These are phyloP conservation scores for Aegilops sharonensis DNA, from an alignment of 176 grass and related monocot genomes.

Conservation along the genomic window DNA sequence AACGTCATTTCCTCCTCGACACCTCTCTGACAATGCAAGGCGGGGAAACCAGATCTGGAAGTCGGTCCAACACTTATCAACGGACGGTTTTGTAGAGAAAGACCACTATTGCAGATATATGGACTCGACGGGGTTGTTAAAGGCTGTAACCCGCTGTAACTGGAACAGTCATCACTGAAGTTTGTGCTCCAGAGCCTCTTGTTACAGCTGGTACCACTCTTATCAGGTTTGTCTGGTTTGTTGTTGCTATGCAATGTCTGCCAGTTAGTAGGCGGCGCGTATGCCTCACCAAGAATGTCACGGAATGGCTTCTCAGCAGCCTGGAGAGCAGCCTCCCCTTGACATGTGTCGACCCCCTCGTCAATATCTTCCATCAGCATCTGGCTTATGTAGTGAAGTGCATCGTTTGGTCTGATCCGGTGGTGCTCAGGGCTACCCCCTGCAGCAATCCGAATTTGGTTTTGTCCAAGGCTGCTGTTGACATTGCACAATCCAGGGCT, in stretches of 20 bases:
- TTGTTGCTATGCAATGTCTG: background rate
- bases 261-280: background rate
- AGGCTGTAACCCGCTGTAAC: background rate
- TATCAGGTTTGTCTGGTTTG: background rate
- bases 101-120: background rate
- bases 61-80: too few species aligned
- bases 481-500: too few species aligned
- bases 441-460: background rate
- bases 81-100: too few species aligned
- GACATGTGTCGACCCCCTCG: background rate
- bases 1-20: too few species aligned
- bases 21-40: too few species aligned
- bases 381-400: conserved; percentile 38
- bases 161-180: background rate
- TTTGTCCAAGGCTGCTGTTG: background rate
- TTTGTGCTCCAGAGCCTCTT: background rate
- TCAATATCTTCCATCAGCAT: conserved; percentile 44
- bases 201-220: background rate
- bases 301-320: conserved; percentile 45
- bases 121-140: background rate
- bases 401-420: conserved; percentile 18
- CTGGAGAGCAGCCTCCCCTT: conserved; percentile 33
- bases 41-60: too few species aligned
- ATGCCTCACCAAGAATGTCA: conserved; percentile 36
- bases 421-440: background rate